phyloP scores from a whole-genome alignment of 2,329 filamentous ascomycete genomes.

The Botryotinia narcissicola region DNA sequence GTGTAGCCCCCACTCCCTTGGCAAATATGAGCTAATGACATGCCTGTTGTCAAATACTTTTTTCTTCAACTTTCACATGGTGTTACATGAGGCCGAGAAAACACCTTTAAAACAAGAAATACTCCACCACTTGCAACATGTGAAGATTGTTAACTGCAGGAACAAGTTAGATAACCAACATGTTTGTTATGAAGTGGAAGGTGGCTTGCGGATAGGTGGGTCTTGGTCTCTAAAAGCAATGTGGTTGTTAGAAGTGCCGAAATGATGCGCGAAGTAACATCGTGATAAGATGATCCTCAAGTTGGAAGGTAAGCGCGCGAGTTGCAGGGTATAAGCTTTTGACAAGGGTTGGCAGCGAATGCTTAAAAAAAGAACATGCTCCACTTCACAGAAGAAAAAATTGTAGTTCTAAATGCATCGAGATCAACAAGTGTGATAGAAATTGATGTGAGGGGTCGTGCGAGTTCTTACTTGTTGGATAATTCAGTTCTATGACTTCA shows the following conservation, averaged over 20 bases:
- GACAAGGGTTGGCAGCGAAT: neutral
- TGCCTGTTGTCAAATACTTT: neutral
- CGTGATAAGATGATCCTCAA: neutral
- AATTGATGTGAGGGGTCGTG: neutral
- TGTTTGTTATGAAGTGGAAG: neutral
- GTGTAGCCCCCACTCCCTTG: neutral
- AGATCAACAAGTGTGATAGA: neutral
- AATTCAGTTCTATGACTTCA: neutral
- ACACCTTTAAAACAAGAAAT: neutral
- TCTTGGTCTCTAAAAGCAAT: neutral
- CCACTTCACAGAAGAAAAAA: neutral
- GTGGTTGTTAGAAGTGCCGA: neutral
- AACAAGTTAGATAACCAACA: neutral
- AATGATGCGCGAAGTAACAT: neutral
- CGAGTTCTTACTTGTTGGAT: neutral
- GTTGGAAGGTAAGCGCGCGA: constrained; percentile 6
- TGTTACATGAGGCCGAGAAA: neutral
- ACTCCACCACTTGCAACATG: neutral
- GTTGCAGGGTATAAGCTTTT: neutral
- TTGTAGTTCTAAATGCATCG: neutral
- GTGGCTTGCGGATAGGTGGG: neutral
- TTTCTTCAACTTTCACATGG: neutral
- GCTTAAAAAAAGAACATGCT: neutral
- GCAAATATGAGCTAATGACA: neutral
- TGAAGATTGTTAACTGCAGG: neutral